phyloP scores from a whole-genome alignment of 306 rosid genomes.

The Citrullus colocynthis region DNA sequence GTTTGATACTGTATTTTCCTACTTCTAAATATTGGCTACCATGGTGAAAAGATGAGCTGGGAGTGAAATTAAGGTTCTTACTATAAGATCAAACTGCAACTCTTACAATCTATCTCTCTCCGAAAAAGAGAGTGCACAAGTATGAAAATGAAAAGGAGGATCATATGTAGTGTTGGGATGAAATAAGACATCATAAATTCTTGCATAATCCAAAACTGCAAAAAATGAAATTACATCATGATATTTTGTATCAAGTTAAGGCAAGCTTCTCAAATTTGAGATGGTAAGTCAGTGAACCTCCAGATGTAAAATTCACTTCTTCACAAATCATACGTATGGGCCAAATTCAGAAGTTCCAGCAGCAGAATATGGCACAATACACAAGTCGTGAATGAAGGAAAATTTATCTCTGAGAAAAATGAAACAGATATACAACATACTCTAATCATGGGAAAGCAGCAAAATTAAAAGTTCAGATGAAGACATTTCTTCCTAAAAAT shows the following conservation, averaged over 20 bases:
- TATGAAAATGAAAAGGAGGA: not conserved
- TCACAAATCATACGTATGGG: not conserved
- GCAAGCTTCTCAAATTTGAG: not conserved
- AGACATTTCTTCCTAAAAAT: not conserved
- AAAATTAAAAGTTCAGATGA: not conserved
- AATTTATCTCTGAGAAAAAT: not conserved
- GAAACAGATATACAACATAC: not conserved
- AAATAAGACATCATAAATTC: not conserved
- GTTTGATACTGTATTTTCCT: not conserved
- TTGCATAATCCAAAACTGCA: not conserved
- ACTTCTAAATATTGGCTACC: conserved; percentile 1
- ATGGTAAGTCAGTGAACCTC: not conserved
- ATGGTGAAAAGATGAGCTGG: not conserved
- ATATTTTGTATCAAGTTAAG: not conserved
- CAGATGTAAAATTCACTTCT: not conserved
- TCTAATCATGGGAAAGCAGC: not conserved
- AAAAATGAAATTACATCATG: not conserved
- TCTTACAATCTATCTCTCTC: not conserved
- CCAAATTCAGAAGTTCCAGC: not conserved
- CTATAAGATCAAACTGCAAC: not conserved
- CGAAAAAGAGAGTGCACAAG: not conserved
- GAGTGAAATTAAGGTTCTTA: not conserved
- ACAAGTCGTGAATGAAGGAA: not conserved
- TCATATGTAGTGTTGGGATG: not conserved
- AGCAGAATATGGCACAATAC: not conserved